Evolutionary conservation across 768 basidiomycete genomes (phyloP), one percentile per base, ranked within the genome.

Genomic region (Lentinus tigrinus): DNA sequence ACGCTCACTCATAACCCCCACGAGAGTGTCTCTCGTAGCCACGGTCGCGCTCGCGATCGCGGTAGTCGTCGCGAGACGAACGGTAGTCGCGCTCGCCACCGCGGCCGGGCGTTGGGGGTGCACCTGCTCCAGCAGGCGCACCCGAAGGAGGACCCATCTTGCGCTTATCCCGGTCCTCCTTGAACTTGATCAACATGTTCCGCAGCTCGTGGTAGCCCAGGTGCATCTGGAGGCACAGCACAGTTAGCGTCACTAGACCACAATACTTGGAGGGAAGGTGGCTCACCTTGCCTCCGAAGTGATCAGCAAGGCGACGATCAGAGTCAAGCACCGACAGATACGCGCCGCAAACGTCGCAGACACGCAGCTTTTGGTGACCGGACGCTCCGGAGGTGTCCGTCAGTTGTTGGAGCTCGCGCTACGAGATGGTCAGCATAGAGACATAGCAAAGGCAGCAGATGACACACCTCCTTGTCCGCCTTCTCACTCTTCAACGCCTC

Each of bases 321-420:
- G 96, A 98, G 75, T 99, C 97, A 47, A 98, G 81, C 37, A 99
- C 93, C 16, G 93, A 96, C 44, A 99, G 83, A 79, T 98, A 98
- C n/a, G 97, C 97, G 67, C 97, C 97, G 72, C 97, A 99, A 27
- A 98, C 95, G 78, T 99, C 97, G 78, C 97, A 98, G n/a, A 99
- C 97, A 61, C 97, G 89, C 66, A 99, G 79, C 75, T 98, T 98
- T 76, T 99, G 97, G 79, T 99, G 97, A n/a, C 97, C 97, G 56
- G 95, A 97, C 5, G 97, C 97, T 55, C 97, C 97, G 39, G 95
- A 96, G 28, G 94, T 98, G 71, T 99, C 97, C 40, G 96, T 97
- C 63, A 99, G 78, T 73, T 95, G 88, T 74, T 97, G 95, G 44
- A 98, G 79, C 68, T 98, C 97, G 56, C 93, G 88, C 91, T 95